Evolutionary conservation across 1,284 basidiomycete genomes (phyloP).

Genomic region (Omphalotus olearius): DNA sequence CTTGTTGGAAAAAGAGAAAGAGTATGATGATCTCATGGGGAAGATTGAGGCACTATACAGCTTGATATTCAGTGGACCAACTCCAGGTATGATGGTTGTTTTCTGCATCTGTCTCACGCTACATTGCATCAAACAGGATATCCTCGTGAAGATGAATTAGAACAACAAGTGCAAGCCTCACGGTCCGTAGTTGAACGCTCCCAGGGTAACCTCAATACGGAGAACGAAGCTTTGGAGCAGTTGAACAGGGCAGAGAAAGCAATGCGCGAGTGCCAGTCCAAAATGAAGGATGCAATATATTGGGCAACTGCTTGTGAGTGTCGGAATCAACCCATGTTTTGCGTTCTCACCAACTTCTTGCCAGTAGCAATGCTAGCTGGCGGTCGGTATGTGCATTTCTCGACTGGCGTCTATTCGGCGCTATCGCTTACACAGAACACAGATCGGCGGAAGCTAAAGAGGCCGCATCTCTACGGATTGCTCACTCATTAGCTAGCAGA

Average conservation of each 20-base stretch:
- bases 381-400: conserved; percentile 7
- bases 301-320: conserved; percentile 13
- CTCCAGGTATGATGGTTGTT: conserved; percentile 4
- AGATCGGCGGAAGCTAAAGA: conserved; percentile 12
- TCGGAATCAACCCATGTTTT: neutral
- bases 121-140: conserved; percentile 2
- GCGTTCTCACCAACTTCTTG: neutral
- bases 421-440: neutral
- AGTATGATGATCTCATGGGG: conserved; percentile 8
- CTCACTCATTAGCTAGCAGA: conserved; percentile 9
- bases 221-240: conserved; percentile 9
- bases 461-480: conserved; percentile 1
- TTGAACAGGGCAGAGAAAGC: conserved; percentile 8
- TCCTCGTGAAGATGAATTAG: conserved; percentile 13
- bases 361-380: conserved; percentile 13
- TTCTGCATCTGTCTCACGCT: neutral
- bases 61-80: conserved; percentile 14
- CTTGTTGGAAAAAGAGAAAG: conserved; percentile 2
- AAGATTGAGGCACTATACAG: conserved; percentile 12
- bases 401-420: neutral
- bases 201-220: conserved; percentile 2
- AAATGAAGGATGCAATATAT: conserved; percentile 13
- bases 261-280: conserved; percentile 9
- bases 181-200: conserved; percentile 8
- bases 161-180: conserved; percentile 11